Percentiles rank a stretch among this genome's conserved stretches.
Evolutionary conservation across 768 basidiomycete genomes (phyloP).

Genomic region (Baorangia bicolor): DNA sequence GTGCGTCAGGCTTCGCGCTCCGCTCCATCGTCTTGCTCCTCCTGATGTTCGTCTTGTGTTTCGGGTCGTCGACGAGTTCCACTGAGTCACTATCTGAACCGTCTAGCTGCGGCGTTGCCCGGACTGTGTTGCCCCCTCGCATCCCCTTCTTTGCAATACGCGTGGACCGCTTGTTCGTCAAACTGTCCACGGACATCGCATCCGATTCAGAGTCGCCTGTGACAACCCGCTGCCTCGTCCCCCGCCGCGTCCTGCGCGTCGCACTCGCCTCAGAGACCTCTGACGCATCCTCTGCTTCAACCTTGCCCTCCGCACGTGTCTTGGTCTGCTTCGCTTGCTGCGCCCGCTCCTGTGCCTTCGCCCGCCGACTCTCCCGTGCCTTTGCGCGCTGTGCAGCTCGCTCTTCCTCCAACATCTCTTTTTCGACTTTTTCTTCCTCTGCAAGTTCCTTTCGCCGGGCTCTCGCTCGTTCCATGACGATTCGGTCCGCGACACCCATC

Average conservation of each 20-base stretch:
- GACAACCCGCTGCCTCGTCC: background rate
- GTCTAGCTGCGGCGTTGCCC: background rate
- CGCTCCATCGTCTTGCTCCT: background rate
- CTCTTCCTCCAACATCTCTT: constrained; percentile 24
- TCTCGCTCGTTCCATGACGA: constrained; percentile 45
- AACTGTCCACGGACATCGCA: constrained; percentile 30
- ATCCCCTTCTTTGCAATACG: constrained; percentile 1
- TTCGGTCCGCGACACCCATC: constrained; percentile 37
- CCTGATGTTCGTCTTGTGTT: background rate
- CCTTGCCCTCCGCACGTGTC: background rate
- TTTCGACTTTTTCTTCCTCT: constrained; percentile 39
- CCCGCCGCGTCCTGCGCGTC: constrained; percentile 2
- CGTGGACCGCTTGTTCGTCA: constrained; percentile 7
- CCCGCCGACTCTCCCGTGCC: constrained; percentile 16
- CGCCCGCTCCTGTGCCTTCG: constrained; percentile 25
- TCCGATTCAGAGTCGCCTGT: constrained; percentile 24
- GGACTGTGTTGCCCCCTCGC: background rate
- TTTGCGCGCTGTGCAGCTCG: constrained; percentile 22
- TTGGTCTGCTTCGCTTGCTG: constrained; percentile 9
- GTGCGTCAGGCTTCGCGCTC: background rate
- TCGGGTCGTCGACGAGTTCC: background rate
- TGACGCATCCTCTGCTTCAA: background rate
- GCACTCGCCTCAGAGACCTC: constrained; percentile 9
- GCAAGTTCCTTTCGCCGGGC: constrained; percentile 41
- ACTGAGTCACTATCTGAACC: constrained; percentile 6